phyloP scores from a whole-genome alignment of 108 stramenopile genomes.

The Schizochytrium sp. region DNA sequence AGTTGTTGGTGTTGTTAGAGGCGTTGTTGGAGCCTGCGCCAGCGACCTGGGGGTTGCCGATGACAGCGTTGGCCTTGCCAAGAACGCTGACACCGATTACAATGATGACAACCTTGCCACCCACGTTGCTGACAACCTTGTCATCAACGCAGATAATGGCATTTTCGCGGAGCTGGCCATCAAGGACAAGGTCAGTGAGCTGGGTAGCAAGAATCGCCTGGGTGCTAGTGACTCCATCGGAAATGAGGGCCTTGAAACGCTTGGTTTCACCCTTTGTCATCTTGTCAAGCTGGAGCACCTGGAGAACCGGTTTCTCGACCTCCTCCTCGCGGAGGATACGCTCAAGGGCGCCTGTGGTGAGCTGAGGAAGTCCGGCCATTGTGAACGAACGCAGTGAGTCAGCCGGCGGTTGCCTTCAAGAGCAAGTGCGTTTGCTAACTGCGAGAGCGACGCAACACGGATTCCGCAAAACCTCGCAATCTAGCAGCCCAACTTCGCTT shows the following conservation, averaged over 20 bases:
- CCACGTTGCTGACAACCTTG: slow-evolving; percentile 66
- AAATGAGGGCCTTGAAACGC: slow-evolving; percentile 66
- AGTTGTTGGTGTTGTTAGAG: neutral
- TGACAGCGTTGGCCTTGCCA: neutral
- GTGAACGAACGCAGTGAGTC: neutral
- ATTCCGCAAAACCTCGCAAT: too few relatives aligned
- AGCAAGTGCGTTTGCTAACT: neutral
- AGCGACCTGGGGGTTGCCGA: neutral
- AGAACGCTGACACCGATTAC: slow-evolving; percentile 42
- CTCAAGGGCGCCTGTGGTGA: neutral
- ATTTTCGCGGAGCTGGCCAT: slow-evolving; percentile 60
- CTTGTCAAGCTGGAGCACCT: slow-evolving; percentile 71
- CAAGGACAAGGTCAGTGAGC: slow-evolving; percentile 66
- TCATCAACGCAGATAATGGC: slow-evolving; percentile 62
- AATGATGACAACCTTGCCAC: slow-evolving; percentile 68
- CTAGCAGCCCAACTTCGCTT: too few relatives aligned
- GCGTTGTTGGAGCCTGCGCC: neutral
- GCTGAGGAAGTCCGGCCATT: slow-evolving; percentile 32
- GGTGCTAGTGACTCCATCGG: slow-evolving; percentile 67
- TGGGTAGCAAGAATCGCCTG: slow-evolving; percentile 74
- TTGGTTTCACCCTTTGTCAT: slow-evolving; percentile 61
- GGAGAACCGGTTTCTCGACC: slow-evolving; percentile 12
- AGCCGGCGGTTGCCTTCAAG: neutral
- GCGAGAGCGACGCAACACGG: neutral
- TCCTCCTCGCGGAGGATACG: neutral